Conservation (phyloP, 768 basidiomycete species). For the Tylopilus sp. region DNA sequence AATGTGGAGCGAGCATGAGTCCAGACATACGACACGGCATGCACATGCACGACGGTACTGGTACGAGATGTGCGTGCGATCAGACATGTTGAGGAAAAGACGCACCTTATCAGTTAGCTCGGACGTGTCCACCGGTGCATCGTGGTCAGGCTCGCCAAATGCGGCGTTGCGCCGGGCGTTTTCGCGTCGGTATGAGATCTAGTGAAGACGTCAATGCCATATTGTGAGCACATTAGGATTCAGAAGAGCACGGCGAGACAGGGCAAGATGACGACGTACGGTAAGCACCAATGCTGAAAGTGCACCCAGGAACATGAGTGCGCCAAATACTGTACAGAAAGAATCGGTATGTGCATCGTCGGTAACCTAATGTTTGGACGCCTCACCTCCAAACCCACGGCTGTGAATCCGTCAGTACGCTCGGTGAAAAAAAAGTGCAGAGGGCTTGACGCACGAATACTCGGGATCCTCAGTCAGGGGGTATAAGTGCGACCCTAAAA, state of each 20-base stretch:
- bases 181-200: conserved; percentile 64
- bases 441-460: conserved; percentile 31
- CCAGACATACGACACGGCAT: neutral
- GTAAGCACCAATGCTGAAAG: conserved; percentile 18
- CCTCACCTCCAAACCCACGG: conserved; percentile 3
- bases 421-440: neutral
- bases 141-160: conserved; percentile 48
- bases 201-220: neutral
- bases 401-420: neutral
- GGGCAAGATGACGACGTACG: conserved; percentile 7
- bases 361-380: neutral
- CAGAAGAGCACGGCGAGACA: neutral
- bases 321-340: conserved; percentile 10
- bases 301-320: conserved; percentile 24
- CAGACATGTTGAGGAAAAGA: neutral
- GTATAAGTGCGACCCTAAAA: conserved; percentile 41
- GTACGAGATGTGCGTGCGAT: neutral
- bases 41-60: no score
- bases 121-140: conserved; percentile 55
- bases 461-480: conserved; percentile 38
- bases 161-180: conserved; percentile 52
- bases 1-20: neutral
- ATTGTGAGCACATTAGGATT: neutral
- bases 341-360: neutral
- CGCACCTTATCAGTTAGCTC: conserved; percentile 55